A percentile compares a stretch with the other conserved stretches of the same genome.
Conservation (phyloP, 306 rosid genomes). For the Castanopsis chinensis region DNA sequence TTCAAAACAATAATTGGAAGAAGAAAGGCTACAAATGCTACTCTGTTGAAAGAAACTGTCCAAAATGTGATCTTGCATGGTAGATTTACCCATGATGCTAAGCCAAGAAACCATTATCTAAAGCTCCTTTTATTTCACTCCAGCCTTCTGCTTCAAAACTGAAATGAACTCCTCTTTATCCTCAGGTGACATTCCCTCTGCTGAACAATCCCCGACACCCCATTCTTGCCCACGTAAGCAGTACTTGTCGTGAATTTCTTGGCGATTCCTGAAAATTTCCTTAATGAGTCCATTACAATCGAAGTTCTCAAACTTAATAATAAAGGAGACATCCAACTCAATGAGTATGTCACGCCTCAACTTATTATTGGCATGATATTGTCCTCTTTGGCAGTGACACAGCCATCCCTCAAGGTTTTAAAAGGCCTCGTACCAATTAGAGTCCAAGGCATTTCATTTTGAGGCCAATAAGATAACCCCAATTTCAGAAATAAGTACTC, state of each 20-base stretch:
- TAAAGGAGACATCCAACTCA: neutral
- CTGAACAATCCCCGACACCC: conserved; percentile 95
- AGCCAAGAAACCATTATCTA: neutral
- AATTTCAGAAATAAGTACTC: neutral
- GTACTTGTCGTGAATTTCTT: conserved; percentile 65
- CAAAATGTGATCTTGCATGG: conserved; percentile 13
- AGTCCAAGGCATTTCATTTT: neutral
- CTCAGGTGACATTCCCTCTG: conserved; percentile 70
- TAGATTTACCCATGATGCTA: conserved; percentile 9
- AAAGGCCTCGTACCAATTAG: too few relatives aligned
- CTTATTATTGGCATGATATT: too few relatives aligned
- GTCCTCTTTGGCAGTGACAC: too few relatives aligned
- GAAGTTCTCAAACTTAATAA: neutral
- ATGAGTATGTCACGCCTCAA: too few relatives aligned
- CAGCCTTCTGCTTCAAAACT: conserved; percentile 66
- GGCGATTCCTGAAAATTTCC: conserved; percentile 53
- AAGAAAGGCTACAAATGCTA: neutral
- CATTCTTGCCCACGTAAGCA: conserved; percentile 89
- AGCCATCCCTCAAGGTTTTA: too few relatives aligned
- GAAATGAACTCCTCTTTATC: conserved; percentile 73
- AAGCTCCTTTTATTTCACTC: conserved; percentile 32
- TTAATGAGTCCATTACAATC: neutral
- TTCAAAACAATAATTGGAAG: neutral
- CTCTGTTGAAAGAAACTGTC: neutral
- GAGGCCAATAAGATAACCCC: neutral